These are phyloP conservation scores for Syzygium grande DNA, from an alignment of 345 rosid species.

Conservation along the genomic window DNA sequence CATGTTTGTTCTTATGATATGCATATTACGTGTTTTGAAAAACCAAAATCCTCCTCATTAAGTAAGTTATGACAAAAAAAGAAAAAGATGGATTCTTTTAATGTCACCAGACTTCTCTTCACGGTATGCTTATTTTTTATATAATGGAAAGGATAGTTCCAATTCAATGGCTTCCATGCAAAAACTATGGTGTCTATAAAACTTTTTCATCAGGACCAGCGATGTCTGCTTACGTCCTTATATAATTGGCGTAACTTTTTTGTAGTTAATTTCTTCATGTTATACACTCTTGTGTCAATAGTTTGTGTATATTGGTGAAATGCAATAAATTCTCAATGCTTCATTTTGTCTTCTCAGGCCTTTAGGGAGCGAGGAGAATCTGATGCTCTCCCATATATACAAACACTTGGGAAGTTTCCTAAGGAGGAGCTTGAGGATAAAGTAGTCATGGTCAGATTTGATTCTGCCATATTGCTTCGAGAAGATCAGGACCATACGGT, in stretches of 20 bases:
- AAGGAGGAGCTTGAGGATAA: conserved; percentile 39
- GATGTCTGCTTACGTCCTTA: background rate
- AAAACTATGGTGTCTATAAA: background rate
- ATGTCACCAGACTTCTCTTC: background rate
- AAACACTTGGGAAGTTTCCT: conserved; percentile 47
- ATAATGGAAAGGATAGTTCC: background rate
- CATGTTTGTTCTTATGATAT: background rate
- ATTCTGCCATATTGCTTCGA: conserved; percentile 31
- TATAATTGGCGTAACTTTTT: background rate
- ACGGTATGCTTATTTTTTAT: background rate
- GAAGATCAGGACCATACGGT: conserved; percentile 24
- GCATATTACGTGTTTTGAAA: background rate
- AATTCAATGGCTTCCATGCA: background rate
- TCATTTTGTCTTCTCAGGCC: conserved; percentile 19
- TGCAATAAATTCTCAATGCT: background rate
- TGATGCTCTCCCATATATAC: conserved; percentile 39
- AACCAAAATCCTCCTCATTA: background rate
- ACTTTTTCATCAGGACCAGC: background rate
- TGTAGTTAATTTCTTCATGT: background rate
- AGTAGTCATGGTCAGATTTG: conserved; percentile 72
- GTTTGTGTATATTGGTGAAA: background rate
- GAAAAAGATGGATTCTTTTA: conserved; percentile 17
- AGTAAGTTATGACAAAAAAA: conserved; percentile 6
- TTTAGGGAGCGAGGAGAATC: conserved; percentile 14
- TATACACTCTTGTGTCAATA: background rate